These are phyloP conservation scores for Pisolithus albus DNA, from an alignment of 768 basidiomycete species.

Conservation along the genomic window DNA sequence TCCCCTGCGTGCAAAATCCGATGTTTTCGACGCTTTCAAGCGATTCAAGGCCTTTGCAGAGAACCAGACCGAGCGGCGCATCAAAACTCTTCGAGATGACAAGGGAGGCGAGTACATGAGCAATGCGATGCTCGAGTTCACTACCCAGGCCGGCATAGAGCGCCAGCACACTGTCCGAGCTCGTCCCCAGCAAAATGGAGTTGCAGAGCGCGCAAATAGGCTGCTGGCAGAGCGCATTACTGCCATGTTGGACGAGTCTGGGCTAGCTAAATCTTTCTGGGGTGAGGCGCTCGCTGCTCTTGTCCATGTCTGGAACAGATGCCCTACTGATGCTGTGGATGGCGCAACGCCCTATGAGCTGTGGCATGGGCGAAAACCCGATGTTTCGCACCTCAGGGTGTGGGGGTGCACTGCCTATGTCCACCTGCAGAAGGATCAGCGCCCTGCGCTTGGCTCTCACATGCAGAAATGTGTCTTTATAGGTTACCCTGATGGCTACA, in stretches of 20 bases:
- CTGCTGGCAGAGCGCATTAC: neutral
- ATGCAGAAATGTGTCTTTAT: slow-evolving; percentile 31
- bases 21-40: slow-evolving; percentile 21
- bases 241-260: too few relatives aligned
- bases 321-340: neutral
- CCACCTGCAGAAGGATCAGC: slow-evolving; percentile 30
- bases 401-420: slow-evolving; percentile 28
- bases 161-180: slow-evolving; percentile 10
- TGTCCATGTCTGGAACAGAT: too few relatives aligned
- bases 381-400: slow-evolving; percentile 1
- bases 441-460: slow-evolving; percentile 15
- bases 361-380: neutral
- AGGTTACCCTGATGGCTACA: slow-evolving; percentile 23
- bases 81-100: slow-evolving; percentile 18
- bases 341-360: slow-evolving; percentile 1
- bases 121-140: slow-evolving; percentile 10
- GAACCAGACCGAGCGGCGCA: slow-evolving; percentile 12
- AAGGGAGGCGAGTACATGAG: too few relatives aligned
- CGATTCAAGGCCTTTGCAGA: slow-evolving; percentile 26
- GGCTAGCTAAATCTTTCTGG: too few relatives aligned
- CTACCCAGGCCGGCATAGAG: slow-evolving; percentile 11
- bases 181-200: slow-evolving; percentile 16
- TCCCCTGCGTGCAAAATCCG: slow-evolving; percentile 15
- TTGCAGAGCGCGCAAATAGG: slow-evolving; percentile 20
- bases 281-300: too few relatives aligned